Evolutionary conservation across 2,329 filamentous ascomycete genomes (phyloP).

Genomic region (Xylariales sp.): DNA sequence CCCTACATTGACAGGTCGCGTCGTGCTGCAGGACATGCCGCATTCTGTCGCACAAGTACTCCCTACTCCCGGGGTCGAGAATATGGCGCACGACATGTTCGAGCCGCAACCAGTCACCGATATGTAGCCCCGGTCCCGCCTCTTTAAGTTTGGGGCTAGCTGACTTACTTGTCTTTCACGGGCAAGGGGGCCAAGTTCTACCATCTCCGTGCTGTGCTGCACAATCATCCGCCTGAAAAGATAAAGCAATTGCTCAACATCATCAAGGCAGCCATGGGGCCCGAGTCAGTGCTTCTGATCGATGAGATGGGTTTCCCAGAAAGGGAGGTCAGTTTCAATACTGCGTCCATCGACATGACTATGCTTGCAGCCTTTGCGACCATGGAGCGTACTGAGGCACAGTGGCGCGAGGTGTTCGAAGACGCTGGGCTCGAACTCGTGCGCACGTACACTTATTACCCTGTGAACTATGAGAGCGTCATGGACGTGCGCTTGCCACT

Average conservation of each 20-base stretch:
- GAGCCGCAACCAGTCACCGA: neutral
- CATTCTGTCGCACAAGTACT: conserved; percentile 27
- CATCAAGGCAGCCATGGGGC: conserved; percentile 32
- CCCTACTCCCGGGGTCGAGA: conserved; percentile 31
- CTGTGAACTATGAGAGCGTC: neutral
- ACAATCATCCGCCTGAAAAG: conserved; percentile 33
- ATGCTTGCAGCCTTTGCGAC: conserved; percentile 35
- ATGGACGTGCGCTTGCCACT: neutral
- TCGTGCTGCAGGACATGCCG: conserved; percentile 38
- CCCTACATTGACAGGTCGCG: conserved; percentile 32
- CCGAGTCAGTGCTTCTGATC: conserved; percentile 36
- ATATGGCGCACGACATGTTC: neutral
- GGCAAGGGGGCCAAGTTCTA: conserved; percentile 40
- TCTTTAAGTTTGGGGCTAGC: too few species aligned
- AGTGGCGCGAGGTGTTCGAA: conserved; percentile 25
- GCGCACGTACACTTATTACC: neutral
- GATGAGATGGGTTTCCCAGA: conserved; percentile 40
- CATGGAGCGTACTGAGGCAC: conserved; percentile 31
- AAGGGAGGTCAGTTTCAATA: neutral
- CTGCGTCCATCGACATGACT: conserved; percentile 34
- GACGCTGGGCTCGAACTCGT: conserved; percentile 30
- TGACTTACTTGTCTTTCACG: too few species aligned
- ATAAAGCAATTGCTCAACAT: conserved; percentile 22
- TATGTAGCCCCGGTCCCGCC: neutral
- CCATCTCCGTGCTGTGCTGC: conserved; percentile 37